These are phyloP conservation scores for Agapanthus africanus DNA, from an alignment of 106 monocot species.

Conservation along the genomic window DNA sequence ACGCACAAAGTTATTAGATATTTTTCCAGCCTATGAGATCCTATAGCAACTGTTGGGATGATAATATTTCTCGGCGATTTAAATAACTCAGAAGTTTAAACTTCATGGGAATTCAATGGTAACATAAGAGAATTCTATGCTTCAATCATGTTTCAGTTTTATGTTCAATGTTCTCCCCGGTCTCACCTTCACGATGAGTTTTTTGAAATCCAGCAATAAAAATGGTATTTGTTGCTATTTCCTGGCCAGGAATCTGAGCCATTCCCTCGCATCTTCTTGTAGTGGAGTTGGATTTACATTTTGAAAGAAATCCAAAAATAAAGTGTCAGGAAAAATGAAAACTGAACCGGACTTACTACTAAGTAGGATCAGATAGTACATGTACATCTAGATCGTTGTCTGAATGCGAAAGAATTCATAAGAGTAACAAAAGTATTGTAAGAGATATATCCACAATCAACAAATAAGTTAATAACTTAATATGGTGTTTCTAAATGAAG, in stretches of 20 bases:
- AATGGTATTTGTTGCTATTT: neutral
- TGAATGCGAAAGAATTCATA: neutral
- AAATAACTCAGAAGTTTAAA: neutral
- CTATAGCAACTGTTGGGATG: too few species aligned
- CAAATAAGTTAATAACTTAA: neutral
- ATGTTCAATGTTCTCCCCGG: neutral
- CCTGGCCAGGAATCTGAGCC: neutral
- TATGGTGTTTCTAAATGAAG: neutral
- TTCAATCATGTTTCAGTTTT: neutral
- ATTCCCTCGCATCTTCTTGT: neutral
- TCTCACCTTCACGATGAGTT: neutral
- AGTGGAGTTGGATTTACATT: neutral
- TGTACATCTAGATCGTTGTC: neutral
- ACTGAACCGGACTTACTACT: neutral
- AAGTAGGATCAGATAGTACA: neutral
- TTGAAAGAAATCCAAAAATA: neutral
- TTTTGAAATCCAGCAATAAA: neutral
- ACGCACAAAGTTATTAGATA: neutral
- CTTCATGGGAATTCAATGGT: too few species aligned
- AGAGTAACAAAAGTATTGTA: neutral
- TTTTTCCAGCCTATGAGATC: neutral
- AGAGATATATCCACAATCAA: neutral
- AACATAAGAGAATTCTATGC: neutral
- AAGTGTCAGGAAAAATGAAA: neutral
- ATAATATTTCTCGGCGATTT: too few species aligned